Evolutionary conservation across 2,329 filamentous ascomycete species (phyloP).

Genomic region (Trichoderma sp.): DNA sequence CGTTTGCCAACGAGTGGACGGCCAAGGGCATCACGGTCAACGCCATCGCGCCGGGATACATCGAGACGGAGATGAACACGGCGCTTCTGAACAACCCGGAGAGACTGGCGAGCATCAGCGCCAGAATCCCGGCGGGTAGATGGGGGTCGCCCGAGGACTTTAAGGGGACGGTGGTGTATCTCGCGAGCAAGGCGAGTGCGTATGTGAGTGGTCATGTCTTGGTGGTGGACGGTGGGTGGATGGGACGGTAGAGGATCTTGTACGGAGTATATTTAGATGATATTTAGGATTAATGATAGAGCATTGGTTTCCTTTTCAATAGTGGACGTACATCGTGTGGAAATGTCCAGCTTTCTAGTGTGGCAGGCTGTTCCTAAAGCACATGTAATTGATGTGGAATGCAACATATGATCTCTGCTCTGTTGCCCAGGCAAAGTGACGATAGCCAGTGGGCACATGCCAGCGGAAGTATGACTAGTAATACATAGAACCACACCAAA

Average conservation of each 20-base stretch:
- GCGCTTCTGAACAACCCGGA: constrained; percentile 72
- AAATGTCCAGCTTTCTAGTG: neutral
- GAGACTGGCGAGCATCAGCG: constrained; percentile 70
- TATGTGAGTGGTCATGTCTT: constrained; percentile 82
- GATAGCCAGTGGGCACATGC: neutral
- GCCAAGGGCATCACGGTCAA: constrained; percentile 79
- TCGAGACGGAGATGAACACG: constrained; percentile 91
- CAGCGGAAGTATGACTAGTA: neutral
- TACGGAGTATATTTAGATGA: neutral
- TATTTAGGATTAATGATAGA: neutral
- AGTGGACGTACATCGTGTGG: neutral
- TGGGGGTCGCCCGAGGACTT: constrained; percentile 88
- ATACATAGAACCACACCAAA: neutral
- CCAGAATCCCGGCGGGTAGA: constrained; percentile 76
- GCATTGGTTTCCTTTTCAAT: neutral
- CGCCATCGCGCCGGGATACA: constrained; percentile 85
- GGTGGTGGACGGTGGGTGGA: constrained; percentile 88
- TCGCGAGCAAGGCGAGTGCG: constrained; percentile 71
- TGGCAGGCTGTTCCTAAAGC: neutral
- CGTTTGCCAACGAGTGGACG: constrained; percentile 83
- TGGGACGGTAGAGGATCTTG: constrained; percentile 62
- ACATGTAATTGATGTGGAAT: neutral
- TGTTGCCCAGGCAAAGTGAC: neutral
- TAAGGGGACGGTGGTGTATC: constrained; percentile 74
- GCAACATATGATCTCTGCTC: neutral